A percentile compares a stretch with the other conserved stretches of the same genome.
Conservation (phyloP, 805 yeast species). For the Metschnikowia hibisci region DNA sequence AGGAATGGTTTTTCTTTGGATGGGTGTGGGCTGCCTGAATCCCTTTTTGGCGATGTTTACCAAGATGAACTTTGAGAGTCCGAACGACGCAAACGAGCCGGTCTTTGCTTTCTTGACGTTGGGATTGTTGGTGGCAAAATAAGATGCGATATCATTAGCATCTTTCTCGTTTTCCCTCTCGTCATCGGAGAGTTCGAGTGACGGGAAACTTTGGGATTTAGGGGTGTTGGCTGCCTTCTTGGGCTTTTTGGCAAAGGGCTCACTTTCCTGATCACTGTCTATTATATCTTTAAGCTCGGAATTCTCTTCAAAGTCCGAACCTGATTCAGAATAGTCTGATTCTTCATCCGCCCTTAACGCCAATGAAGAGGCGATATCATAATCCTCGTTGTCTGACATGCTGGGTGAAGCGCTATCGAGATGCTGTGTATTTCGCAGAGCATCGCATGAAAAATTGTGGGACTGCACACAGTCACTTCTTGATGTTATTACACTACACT, state of each 20-base stretch:
- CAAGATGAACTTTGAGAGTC: constrained; percentile 69
- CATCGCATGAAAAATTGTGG: constrained; percentile 16
- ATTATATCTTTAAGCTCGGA: constrained; percentile 42
- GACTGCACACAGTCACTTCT: constrained; percentile 4
- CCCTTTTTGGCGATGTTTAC: constrained; percentile 79
- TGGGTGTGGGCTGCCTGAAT: constrained; percentile 93
- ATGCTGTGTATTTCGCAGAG: constrained; percentile 14
- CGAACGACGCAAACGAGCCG: constrained; percentile 88
- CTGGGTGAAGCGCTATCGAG: neutral
- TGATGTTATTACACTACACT: too few relatives aligned
- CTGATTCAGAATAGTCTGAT: constrained; percentile 17
- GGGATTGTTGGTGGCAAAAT: constrained; percentile 40
- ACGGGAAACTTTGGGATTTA: constrained; percentile 36
- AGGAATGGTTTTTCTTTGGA: constrained; percentile 94
- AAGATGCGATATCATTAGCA: constrained; percentile 44
- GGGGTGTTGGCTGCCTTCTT: constrained; percentile 22
- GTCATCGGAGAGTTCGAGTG: constrained; percentile 50
- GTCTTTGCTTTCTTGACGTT: constrained; percentile 57
- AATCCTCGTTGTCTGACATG: constrained; percentile 42
- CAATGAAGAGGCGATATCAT: constrained; percentile 61
- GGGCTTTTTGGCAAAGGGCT: constrained; percentile 26
- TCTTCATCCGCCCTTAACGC: constrained; percentile 43
- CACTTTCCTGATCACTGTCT: constrained; percentile 41
- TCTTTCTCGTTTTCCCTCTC: constrained; percentile 32
- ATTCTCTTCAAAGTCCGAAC: constrained; percentile 8